A percentile compares a stretch with the other conserved stretches of the same genome.
Conservation (phyloP, 148 eudicot species). For the Pharnaceum exiguum region DNA sequence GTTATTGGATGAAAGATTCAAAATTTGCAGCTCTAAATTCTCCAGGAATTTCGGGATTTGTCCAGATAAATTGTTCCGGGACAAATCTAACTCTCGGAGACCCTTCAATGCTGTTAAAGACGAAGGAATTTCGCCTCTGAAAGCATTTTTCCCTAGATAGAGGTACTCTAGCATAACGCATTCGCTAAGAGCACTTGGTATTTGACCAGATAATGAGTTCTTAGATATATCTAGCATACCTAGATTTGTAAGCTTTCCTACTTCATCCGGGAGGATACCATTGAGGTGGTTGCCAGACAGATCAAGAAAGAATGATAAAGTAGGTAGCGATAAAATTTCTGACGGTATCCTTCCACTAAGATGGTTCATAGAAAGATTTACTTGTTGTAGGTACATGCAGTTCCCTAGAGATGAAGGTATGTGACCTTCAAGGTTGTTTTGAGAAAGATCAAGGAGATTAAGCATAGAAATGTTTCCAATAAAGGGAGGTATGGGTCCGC, state of each 20-base stretch:
- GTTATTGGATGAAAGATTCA: slow-evolving; percentile 28
- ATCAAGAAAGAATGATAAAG: background rate
- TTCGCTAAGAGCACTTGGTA: slow-evolving; percentile 22
- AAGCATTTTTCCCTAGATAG: slow-evolving; percentile 18
- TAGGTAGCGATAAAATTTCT: slow-evolving; percentile 15
- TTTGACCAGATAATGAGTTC: slow-evolving; percentile 28
- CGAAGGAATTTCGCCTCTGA: slow-evolving; percentile 17
- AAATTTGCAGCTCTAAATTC: slow-evolving; percentile 4
- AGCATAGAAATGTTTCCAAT: slow-evolving; percentile 33
- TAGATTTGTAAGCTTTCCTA: slow-evolving; percentile 25
- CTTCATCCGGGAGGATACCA: slow-evolving; percentile 25
- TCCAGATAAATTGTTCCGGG: slow-evolving; percentile 34
- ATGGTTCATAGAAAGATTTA: slow-evolving; percentile 24
- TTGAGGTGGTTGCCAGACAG: slow-evolving; percentile 21
- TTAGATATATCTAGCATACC: slow-evolving; percentile 11
- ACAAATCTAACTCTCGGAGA: slow-evolving; percentile 24
- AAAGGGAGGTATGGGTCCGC: slow-evolving; percentile 31
- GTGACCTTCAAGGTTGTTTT: slow-evolving; percentile 23
- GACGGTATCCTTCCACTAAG: slow-evolving; percentile 30
- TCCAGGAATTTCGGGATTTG: slow-evolving; percentile 24
- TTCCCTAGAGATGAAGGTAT: slow-evolving; percentile 39
- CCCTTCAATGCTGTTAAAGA: slow-evolving; percentile 6
- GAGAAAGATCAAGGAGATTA: background rate
- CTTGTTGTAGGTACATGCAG: slow-evolving; percentile 13
- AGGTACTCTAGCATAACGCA: slow-evolving; percentile 16